A percentile compares a stretch with the other conserved stretches of the same genome.
Conservation (phyloP, 192 early-diverging fungal species). For the Helicostylum pulchrum region DNA sequence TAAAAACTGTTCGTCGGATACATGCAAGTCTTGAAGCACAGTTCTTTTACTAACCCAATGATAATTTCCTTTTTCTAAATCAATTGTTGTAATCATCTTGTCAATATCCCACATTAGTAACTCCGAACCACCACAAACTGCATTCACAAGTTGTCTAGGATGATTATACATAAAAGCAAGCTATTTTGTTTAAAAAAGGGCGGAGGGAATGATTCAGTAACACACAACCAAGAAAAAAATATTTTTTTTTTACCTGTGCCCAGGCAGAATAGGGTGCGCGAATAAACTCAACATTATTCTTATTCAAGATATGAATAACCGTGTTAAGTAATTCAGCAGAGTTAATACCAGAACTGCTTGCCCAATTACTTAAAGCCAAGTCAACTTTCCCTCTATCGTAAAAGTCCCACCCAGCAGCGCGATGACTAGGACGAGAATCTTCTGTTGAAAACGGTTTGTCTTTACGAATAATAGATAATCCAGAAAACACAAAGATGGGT, state of each 20-base stretch:
- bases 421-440: constrained; percentile 55
- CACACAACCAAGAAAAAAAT: background rate
- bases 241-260: constrained; percentile 53
- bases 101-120: constrained; percentile 76
- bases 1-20: constrained; percentile 68
- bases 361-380: constrained; percentile 58
- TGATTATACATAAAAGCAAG: constrained; percentile 70
- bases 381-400: constrained; percentile 59
- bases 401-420: constrained; percentile 67
- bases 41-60: constrained; percentile 60
- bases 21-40: constrained; percentile 53
- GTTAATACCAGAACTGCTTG: constrained; percentile 41
- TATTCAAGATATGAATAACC: constrained; percentile 67
- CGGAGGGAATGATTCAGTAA: no score
- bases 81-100: constrained; percentile 62
- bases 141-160: constrained; percentile 66
- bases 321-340: constrained; percentile 62
- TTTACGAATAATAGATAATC: constrained; percentile 65
- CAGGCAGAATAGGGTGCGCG: constrained; percentile 79
- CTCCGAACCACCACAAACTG: constrained; percentile 69
- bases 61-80: constrained; percentile 64
- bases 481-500: constrained; percentile 77
- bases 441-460: constrained; percentile 66
- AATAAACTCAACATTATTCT: constrained; percentile 66
- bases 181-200: constrained; percentile 32